Evolutionary conservation across 139 green algal genomes (phyloP).

Genomic region (Eudorina sp.): DNA sequence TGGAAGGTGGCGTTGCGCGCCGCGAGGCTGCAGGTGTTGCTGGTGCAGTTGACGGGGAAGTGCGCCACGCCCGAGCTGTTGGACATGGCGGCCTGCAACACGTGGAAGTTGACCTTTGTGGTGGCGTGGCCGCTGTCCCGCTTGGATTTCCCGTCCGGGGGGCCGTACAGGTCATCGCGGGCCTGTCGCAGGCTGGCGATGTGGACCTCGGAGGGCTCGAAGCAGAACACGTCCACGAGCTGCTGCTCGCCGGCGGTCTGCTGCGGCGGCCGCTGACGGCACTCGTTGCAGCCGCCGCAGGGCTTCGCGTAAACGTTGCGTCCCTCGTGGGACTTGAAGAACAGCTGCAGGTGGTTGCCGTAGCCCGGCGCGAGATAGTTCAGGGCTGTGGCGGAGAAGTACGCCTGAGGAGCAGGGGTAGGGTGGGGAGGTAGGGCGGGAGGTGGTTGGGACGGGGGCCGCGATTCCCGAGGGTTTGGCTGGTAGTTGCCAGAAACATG

Average conservation of each 20-base stretch:
- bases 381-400: constrained; percentile 1
- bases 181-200: neutral
- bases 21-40: neutral
- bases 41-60: neutral
- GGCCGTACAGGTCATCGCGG: neutral
- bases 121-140: no score
- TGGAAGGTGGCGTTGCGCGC: no score
- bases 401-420: no score
- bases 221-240: neutral
- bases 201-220: neutral
- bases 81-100: neutral
- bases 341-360: neutral
- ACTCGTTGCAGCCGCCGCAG: neutral
- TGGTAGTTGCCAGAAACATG: no score
- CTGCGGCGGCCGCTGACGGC: neutral
- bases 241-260: neutral
- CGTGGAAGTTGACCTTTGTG: neutral
- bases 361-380: neutral
- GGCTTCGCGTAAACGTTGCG: neutral
- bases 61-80: neutral
- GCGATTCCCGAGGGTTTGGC: no score
- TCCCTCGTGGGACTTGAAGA: neutral
- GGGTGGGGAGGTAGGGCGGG: no score
- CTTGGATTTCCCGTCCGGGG: no score
- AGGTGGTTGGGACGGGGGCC: no score